A percentile compares a stretch with the other conserved stretches of the same genome.
Evolutionary conservation across 2,329 filamentous ascomycete species (phyloP).

Genomic region (Ceratocystis harringtonii): DNA sequence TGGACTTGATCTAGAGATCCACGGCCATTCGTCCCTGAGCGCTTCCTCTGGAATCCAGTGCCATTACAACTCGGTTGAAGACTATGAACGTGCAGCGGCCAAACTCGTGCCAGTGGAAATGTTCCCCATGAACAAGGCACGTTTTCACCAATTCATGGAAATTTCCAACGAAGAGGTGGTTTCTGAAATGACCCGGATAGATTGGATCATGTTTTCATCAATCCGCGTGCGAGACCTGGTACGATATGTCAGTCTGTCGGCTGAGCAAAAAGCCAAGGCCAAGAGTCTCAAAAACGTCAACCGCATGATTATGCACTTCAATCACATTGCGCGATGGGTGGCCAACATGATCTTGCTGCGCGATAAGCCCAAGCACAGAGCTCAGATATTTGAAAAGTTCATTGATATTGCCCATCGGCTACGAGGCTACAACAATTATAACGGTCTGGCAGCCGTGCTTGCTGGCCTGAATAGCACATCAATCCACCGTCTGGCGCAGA

Average conservation of each 20-base stretch:
- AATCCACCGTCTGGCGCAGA: slow-evolving; percentile 69
- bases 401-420: slow-evolving; percentile 80
- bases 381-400: slow-evolving; percentile 83
- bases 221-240: slow-evolving; percentile 88
- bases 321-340: slow-evolving; percentile 70
- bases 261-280: slow-evolving; percentile 57
- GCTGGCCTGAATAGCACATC: slow-evolving; percentile 82
- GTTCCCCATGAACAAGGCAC: slow-evolving; percentile 61
- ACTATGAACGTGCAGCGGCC: slow-evolving; percentile 65
- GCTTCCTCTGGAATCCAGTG: slow-evolving; percentile 15
- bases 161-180: slow-evolving; percentile 73
- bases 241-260: slow-evolving; percentile 67
- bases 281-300: slow-evolving; percentile 73
- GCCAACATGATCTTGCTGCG: slow-evolving; percentile 72
- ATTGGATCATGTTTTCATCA: slow-evolving; percentile 96
- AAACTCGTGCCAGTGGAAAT: slow-evolving; percentile 54
- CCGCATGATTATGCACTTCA: slow-evolving; percentile 87
- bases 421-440: slow-evolving; percentile 91
- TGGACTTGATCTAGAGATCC: slow-evolving; percentile 19
- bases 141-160: slow-evolving; percentile 85
- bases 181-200: slow-evolving; percentile 82
- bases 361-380: slow-evolving; percentile 91
- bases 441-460: slow-evolving; percentile 82
- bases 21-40: slow-evolving; percentile 12
- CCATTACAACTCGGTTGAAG: slow-evolving; percentile 53